phyloP scores from a whole-genome alignment of 2,329 filamentous ascomycete genomes.

The Penicillium occitanis region DNA sequence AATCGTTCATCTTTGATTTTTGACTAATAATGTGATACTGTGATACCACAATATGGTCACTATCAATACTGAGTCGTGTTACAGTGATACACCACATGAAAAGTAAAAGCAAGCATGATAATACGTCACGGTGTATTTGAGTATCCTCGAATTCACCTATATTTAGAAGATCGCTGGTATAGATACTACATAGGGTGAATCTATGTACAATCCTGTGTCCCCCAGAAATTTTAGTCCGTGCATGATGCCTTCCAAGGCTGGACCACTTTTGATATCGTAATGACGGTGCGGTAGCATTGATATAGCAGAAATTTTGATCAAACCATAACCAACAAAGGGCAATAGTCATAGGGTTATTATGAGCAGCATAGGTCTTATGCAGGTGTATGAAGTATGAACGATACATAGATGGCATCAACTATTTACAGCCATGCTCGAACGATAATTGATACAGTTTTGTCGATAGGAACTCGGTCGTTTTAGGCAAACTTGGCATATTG shows the following conservation, averaged over 20 bases:
- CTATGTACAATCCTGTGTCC: background rate
- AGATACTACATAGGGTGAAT: background rate
- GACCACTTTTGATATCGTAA: background rate
- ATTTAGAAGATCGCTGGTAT: background rate
- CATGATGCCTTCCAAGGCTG: background rate
- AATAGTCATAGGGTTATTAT: background rate
- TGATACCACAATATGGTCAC: background rate
- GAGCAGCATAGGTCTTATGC: background rate
- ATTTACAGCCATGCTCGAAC: background rate
- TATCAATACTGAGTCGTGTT: background rate
- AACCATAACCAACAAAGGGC: background rate
- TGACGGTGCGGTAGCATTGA: background rate
- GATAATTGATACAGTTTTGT: background rate
- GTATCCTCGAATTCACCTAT: background rate
- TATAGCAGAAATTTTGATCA: background rate
- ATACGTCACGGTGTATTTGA: background rate
- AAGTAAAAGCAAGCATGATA: background rate
- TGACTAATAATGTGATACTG: background rate
- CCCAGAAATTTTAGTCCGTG: background rate
- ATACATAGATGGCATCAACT: background rate
- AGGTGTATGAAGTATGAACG: background rate
- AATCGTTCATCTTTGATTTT: background rate
- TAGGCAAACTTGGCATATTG: background rate
- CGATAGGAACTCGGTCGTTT: background rate
- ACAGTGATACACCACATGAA: background rate